phyloP scores from a whole-genome alignment of 129 eudicot genomes.

The Escallonia rubra region DNA sequence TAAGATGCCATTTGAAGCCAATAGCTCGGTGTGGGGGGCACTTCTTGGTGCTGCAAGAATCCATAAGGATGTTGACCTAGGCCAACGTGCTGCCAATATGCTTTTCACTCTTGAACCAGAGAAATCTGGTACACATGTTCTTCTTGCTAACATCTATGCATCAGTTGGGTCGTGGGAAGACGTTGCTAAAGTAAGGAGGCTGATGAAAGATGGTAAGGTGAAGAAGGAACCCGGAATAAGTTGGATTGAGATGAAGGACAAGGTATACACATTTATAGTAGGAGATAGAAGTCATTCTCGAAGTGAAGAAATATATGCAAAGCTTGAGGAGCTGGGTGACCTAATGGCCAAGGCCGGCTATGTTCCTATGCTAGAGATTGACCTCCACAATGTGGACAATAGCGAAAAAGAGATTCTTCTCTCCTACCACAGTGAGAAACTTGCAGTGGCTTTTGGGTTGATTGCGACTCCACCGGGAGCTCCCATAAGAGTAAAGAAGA shows the following conservation, averaged over 20 bases:
- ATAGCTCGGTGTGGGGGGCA: conserved; percentile 82
- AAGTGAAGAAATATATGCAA: conserved; percentile 57
- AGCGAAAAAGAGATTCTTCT: conserved; percentile 75
- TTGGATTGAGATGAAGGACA: conserved; percentile 80
- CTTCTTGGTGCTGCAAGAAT: conserved; percentile 87
- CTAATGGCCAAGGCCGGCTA: conserved; percentile 65
- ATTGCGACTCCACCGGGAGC: conserved; percentile 61
- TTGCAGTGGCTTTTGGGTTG: conserved; percentile 88
- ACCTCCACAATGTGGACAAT: conserved; percentile 62
- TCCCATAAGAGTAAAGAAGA: conserved; percentile 81
- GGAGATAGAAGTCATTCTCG: conserved; percentile 68
- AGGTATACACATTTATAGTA: conserved; percentile 66
- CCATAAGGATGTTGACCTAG: conserved; percentile 74
- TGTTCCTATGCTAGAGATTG: conserved; percentile 68
- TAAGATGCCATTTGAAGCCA: conserved; percentile 80
- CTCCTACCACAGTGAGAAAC: conserved; percentile 78
- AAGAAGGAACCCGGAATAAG: conserved; percentile 95
- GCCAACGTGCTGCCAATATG: conserved; percentile 62
- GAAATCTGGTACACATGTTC: conserved; percentile 75
- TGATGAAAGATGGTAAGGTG: conserved; percentile 64
- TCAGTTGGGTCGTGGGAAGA: conserved; percentile 81
- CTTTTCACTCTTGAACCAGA: conserved; percentile 66
- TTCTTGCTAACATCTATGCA: conserved; percentile 84
- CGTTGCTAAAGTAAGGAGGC: conserved; percentile 52
- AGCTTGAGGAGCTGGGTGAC: conserved; percentile 54